These are phyloP conservation scores for Ophiognomonia clavigignenti-juglandacearum DNA, from an alignment of 2,329 filamentous ascomycete species.

Conservation along the genomic window DNA sequence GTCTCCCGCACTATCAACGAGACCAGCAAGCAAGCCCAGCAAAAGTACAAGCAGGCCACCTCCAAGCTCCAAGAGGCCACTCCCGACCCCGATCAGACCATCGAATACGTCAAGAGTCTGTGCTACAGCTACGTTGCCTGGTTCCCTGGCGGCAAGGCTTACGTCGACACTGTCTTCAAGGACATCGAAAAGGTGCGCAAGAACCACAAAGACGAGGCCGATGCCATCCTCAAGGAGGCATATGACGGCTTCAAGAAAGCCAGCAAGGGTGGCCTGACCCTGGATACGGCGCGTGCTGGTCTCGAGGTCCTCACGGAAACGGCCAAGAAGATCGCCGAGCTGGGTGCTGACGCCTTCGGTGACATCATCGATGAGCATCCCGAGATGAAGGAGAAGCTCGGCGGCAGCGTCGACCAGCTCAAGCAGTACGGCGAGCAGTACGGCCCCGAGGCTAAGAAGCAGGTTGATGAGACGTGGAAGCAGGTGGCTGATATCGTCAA, in stretches of 20 bases:
- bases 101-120: conserved; percentile 60
- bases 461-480: conserved; percentile 66
- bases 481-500: conserved; percentile 61
- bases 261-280: conserved; percentile 53
- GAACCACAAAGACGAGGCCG: conserved; percentile 66
- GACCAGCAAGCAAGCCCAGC: conserved; percentile 49
- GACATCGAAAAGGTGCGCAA: conserved; percentile 64
- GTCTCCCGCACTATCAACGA: conserved; percentile 18
- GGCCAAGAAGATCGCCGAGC: conserved; percentile 51
- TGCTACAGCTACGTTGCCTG: conserved; percentile 65
- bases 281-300: conserved; percentile 57
- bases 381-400: conserved; percentile 65
- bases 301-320: conserved; percentile 61
- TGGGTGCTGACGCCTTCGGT: conserved; percentile 57
- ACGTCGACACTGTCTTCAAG: conserved; percentile 65
- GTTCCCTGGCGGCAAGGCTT: conserved; percentile 65
- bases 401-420: conserved; percentile 62
- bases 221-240: conserved; percentile 61
- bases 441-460: conserved; percentile 72
- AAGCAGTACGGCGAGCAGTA: conserved; percentile 66
- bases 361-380: conserved; percentile 72
- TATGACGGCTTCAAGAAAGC: conserved; percentile 63
- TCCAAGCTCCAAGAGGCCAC: conserved; percentile 57
- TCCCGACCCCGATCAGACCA: conserved; percentile 62
- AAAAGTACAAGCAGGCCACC: conserved; percentile 55